Base-by-base conservation (phyloP, 768 basidiomycete genomes). In the Dentipellis sp. region DNA sequence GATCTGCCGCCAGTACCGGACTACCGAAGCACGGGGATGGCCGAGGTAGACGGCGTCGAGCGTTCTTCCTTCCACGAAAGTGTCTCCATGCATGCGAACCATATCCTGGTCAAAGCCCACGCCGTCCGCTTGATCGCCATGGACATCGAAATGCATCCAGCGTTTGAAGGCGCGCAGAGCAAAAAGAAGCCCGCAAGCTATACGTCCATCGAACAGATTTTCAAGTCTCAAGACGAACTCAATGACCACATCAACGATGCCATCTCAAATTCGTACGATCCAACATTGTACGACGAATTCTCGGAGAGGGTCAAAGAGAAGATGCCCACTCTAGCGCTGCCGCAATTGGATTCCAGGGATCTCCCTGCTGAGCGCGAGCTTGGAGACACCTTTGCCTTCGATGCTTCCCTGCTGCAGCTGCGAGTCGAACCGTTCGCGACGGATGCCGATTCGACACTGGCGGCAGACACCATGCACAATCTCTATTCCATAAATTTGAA, bases 401-500 rank as follows among this genome's bases (percentile, higher is more conserved):
- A 87, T 10, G 70, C 75, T 34, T 62, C 71, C 2, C 70, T 88
- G 7, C 73, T 89, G 23, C 78, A 79, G 48, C 73, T 74, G n/a
- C 78, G 88, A 16, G 71, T 90, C 48, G 77, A 77, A 35, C 80
- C 78, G 0, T 83, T 77, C 63, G 53, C 63, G 36, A 68, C 67
- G 8, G 68, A 72, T 11, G 73, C 78, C 37, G 75, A 76, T 61
- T 67, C 71, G 0, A 74, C 75, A 5, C 71, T 69, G 10, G 69
- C 73, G 0, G 77, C 81, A 10, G 70, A 71, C 4, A 71, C 82
- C 12, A 79, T 88, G 60, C 80, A 77, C 50, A 76, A 78, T 36
- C 71, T 92, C 3, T 73, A 80, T 50, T 82, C 84, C 1, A 82
- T 94, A 67, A 97, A 97, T 68, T 77, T 93, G 61, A 94, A 94